Conservation (phyloP, 495 filamentous ascomycete species). For the Daldinia concentrica region DNA sequence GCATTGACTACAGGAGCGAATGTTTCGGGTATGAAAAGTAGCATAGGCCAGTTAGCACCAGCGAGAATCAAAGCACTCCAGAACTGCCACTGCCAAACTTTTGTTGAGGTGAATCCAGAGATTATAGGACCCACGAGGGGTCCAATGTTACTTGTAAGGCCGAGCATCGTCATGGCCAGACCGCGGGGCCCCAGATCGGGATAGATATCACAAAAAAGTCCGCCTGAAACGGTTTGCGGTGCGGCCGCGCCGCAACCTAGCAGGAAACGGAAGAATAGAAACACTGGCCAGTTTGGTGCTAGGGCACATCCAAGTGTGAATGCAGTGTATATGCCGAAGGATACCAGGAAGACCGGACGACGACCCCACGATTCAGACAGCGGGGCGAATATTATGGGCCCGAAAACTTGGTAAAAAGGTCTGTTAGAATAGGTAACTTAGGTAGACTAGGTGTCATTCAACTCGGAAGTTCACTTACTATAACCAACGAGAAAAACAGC, state of each 20-base stretch:
- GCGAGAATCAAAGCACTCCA: constrained; percentile 62
- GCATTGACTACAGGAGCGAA: constrained; percentile 58
- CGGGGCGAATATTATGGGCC: constrained; percentile 56
- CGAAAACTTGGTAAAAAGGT: constrained; percentile 45
- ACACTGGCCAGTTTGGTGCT: constrained; percentile 58
- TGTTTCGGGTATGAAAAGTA: constrained; percentile 58
- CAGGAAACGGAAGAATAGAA: constrained; percentile 46
- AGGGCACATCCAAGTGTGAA: constrained; percentile 79
- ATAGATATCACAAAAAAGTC: constrained; percentile 82
- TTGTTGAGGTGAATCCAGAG: constrained; percentile 49
- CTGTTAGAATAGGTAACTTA: neutral
- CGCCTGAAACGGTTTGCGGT: constrained; percentile 82
- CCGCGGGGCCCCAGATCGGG: constrained; percentile 39
- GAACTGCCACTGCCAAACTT: constrained; percentile 64
- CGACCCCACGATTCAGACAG: constrained; percentile 76
- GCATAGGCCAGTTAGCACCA: constrained; percentile 45
- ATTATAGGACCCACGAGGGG: constrained; percentile 61
- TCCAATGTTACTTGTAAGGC: constrained; percentile 44
- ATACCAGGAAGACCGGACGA: constrained; percentile 71
- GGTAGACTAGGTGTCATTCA: neutral
- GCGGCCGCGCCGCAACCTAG: constrained; percentile 76
- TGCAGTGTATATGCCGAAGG: constrained; percentile 73
- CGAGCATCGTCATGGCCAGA: constrained; percentile 40
- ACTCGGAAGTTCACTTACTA: neutral
- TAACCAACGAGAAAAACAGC: constrained; percentile 67